phyloP scores from a whole-genome alignment of 768 basidiomycete species.

The Kwoniella shandongensis region DNA sequence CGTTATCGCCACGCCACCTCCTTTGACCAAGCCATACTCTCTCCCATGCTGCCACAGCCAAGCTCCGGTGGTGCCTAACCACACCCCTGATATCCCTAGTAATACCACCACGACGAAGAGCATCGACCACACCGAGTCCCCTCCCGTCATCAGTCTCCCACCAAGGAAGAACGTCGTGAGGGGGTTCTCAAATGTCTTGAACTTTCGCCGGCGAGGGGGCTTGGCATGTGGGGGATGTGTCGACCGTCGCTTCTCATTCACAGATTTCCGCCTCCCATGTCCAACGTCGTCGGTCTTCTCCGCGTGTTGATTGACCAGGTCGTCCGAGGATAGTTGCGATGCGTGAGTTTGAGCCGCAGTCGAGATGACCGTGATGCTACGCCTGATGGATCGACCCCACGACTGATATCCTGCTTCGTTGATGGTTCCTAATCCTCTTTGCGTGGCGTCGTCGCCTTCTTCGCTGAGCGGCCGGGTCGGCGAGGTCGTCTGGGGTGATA shows the following conservation, averaged over 20 bases:
- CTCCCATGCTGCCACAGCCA: conserved; percentile 79
- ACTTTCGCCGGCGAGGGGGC: conserved; percentile 16
- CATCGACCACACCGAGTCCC: conserved; percentile 83
- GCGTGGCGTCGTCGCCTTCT: too few relatives aligned
- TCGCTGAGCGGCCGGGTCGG: too few relatives aligned
- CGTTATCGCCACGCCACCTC: conserved; percentile 57
- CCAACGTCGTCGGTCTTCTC: background rate
- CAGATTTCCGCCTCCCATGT: background rate
- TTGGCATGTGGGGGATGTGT: background rate
- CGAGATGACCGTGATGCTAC: conserved; percentile 18
- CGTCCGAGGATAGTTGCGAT: conserved; percentile 28
- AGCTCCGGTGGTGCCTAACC: conserved; percentile 83
- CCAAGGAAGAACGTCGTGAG: conserved; percentile 63
- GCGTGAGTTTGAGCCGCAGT: conserved; percentile 15
- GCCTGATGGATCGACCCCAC: conserved; percentile 12
- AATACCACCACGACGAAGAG: conserved; percentile 64
- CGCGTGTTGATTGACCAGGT: conserved; percentile 15
- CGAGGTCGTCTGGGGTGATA: too few relatives aligned
- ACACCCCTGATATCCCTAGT: conserved; percentile 70
- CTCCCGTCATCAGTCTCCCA: conserved; percentile 76
- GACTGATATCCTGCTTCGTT: background rate
- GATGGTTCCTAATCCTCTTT: background rate
- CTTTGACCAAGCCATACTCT: conserved; percentile 62
- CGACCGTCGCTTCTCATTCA: background rate
- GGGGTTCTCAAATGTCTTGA: conserved; percentile 37